Percentiles rank a stretch among this genome's conserved stretches.
phyloP scores from a whole-genome alignment of 2,329 filamentous ascomycete species.

The Colletotrichum sp. region DNA sequence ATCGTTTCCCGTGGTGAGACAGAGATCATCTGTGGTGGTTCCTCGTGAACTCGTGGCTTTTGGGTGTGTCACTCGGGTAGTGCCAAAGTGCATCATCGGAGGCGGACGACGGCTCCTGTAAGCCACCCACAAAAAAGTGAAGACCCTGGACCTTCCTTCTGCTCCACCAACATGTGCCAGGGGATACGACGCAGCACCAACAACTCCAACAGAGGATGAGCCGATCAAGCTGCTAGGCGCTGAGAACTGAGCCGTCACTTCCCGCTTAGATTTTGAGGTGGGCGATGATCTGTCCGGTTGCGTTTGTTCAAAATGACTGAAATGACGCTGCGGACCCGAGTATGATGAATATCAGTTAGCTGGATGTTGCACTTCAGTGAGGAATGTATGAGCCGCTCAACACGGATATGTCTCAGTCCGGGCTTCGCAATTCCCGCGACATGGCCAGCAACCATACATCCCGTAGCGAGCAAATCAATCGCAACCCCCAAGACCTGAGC shows the following conservation, averaged over 20 bases:
- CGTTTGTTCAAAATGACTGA: background rate
- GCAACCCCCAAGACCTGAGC: background rate
- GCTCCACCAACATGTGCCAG: background rate
- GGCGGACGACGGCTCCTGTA: background rate
- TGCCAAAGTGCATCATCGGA: background rate
- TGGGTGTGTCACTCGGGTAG: background rate
- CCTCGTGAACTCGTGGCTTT: constrained; percentile 9
- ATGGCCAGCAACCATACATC: background rate
- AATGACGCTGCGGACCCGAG: background rate
- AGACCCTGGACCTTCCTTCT: background rate
- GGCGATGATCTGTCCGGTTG: background rate
- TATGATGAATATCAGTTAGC: background rate
- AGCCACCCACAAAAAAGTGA: background rate
- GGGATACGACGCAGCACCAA: background rate
- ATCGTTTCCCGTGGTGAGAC: constrained; percentile 16
- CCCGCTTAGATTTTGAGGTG: background rate
- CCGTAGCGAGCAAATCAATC: background rate
- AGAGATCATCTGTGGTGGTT: background rate
- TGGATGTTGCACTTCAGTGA: background rate
- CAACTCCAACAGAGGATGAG: background rate
- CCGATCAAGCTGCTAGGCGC: background rate
- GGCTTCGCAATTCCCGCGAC: background rate
- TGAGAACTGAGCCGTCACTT: background rate
- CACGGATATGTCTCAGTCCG: background rate
- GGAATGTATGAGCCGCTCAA: background rate